These are phyloP conservation scores for Crithidia expoeki DNA, from an alignment of 208 protist genomes.

Conservation along the genomic window DNA sequence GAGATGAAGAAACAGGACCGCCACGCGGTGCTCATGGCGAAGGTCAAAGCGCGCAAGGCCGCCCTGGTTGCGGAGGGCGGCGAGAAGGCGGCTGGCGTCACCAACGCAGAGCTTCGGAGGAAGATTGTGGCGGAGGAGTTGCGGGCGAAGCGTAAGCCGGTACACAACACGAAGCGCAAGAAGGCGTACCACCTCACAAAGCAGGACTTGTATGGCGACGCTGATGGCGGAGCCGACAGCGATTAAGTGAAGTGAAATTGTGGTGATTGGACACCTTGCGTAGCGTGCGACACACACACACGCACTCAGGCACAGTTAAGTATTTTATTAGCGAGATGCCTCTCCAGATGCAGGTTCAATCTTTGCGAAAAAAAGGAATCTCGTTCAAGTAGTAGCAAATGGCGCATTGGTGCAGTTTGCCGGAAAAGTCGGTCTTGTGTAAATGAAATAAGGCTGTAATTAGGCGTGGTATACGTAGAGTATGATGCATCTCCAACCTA, in stretches of 20 bases:
- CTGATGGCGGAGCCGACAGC: constrained; percentile 24
- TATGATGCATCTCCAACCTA: too few species aligned
- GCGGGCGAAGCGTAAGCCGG: constrained; percentile 46
- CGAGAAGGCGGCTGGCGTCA: constrained; percentile 18
- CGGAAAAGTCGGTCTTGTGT: too few species aligned
- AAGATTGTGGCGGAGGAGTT: constrained; percentile 39
- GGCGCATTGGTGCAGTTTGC: too few species aligned
- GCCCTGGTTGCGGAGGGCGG: constrained; percentile 22
- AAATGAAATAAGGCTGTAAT: too few species aligned
- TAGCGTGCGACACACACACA: too few species aligned
- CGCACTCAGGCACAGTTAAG: too few species aligned
- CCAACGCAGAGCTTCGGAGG: constrained; percentile 33
- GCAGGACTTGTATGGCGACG: constrained; percentile 71
- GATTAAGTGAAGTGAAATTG: neutral
- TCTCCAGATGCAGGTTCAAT: too few species aligned
- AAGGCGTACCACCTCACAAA: constrained; percentile 85
- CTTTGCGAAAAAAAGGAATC: too few species aligned
- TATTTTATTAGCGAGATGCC: too few species aligned
- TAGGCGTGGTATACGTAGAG: too few species aligned
- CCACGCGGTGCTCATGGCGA: constrained; percentile 19
- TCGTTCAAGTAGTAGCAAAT: too few species aligned
- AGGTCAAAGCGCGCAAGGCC: constrained; percentile 37
- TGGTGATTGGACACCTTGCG: neutral
- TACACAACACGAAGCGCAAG: constrained; percentile 82
- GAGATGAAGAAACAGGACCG: constrained; percentile 47